Conservation (phyloP, 2,329 filamentous ascomycete genomes). For the Penicillium hesseltinei region DNA sequence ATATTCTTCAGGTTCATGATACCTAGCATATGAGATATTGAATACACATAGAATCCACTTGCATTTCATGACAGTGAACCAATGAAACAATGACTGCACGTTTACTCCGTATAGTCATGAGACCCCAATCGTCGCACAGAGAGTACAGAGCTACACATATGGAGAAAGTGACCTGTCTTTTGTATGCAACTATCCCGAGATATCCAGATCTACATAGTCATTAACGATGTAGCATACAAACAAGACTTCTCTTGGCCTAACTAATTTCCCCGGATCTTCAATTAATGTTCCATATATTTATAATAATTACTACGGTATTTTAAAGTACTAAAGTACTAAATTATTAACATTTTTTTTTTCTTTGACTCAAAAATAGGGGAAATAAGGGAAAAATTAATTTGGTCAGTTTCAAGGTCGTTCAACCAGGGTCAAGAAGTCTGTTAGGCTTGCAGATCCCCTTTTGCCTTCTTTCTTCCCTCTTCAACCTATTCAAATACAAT, state of each 20-base stretch:
- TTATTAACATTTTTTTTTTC: not conserved
- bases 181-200: not conserved
- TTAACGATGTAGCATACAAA: not conserved
- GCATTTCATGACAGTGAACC: not conserved
- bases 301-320: too few relatives aligned
- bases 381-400: not conserved
- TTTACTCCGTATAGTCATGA: not conserved
- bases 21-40: not conserved
- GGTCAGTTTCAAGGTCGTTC: not conserved
- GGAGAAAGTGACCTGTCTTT: not conserved
- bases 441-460: slow-evolving; percentile 9
- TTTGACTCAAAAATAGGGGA: not conserved
- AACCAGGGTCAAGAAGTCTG: not conserved
- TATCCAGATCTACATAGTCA: not conserved
- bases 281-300: not conserved
- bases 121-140: not conserved
- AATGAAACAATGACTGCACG: not conserved
- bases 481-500: not conserved
- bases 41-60: not conserved
- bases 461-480: slow-evolving; percentile 3
- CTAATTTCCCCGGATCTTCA: slow-evolving; percentile 21
- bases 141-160: not conserved
- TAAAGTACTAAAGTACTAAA: not conserved
- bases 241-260: not conserved
- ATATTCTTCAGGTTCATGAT: not conserved